Percentiles rank a stretch among this genome's conserved stretches.
phyloP scores from a whole-genome alignment of 1,284 basidiomycete species.

The Volvariella volvacea region DNA sequence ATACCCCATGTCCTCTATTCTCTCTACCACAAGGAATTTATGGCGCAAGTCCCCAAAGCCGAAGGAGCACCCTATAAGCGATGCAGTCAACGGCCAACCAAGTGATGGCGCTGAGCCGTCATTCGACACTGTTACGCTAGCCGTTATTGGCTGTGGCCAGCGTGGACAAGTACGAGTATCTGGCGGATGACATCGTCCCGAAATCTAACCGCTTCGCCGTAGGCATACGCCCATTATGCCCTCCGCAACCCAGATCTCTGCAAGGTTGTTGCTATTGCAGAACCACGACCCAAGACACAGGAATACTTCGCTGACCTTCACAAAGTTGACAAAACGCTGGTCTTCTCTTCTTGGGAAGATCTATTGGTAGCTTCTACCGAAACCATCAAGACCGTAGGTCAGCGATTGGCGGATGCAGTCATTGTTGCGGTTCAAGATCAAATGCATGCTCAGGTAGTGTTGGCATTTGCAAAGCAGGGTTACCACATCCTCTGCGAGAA shows the following conservation, averaged over 20 bases:
- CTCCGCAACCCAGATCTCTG: slow-evolving; percentile 52
- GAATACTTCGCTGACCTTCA: slow-evolving; percentile 49
- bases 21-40: slow-evolving; percentile 28
- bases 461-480: slow-evolving; percentile 71
- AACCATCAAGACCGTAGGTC: slow-evolving; percentile 52
- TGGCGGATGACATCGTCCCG: not conserved
- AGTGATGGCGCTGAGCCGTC: slow-evolving; percentile 11
- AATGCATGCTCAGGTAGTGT: slow-evolving; percentile 67
- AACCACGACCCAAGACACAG: slow-evolving; percentile 67
- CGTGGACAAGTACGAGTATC: slow-evolving; percentile 53
- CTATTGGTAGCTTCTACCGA: slow-evolving; percentile 63
- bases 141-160: slow-evolving; percentile 72
- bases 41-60: slow-evolving; percentile 25
- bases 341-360: slow-evolving; percentile 70
- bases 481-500: slow-evolving; percentile 89
- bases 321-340: slow-evolving; percentile 53
- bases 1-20: slow-evolving; percentile 23
- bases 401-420: slow-evolving; percentile 74
- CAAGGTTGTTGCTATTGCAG: slow-evolving; percentile 77
- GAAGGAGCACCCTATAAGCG: slow-evolving; percentile 14
- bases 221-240: slow-evolving; percentile 68
- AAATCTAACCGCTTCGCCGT: not conserved
- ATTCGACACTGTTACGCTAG: slow-evolving; percentile 38
- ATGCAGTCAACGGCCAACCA: slow-evolving; percentile 8
- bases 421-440: slow-evolving; percentile 73